Evolutionary conservation across 192 early-diverging fungal species (phyloP), one percentile per base, ranked within the genome.

Genomic region (Obelidium mucronatum): DNA sequence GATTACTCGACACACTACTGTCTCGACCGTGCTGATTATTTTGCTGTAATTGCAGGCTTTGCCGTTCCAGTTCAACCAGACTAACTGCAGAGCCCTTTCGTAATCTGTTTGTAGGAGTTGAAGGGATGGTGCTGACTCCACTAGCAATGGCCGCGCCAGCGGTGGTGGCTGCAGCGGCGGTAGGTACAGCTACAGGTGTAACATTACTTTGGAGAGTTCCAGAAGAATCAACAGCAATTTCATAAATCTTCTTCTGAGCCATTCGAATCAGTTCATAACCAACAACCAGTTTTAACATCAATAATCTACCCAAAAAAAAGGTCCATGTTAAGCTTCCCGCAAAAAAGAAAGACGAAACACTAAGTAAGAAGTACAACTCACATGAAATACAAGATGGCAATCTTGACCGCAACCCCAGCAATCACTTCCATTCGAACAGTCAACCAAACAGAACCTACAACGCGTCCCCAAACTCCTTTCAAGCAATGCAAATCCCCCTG

Each of bases 211-310:
- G 24, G 35, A 15, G 1, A 13, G 61, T 17, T 37, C 34, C 19
- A 40, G 24, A 13, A 64, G 11, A 26, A 64, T 35, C 35, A 72
- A 33, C 40, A 67, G 74, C n/a, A 84, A 72, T 26, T 79, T 59
- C 59, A 74, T 79, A 65, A 79, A 82, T n/a, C 74, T 77, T 39
- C 79, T 76, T 3, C 72, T 33, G 86, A 2, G 94, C 90, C 86
- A 89, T 89, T 35, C 87, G 87, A 44, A 93, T 87, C 66, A 96
- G 79, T n/a, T 88, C 89, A 66, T 87, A 90, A 2, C 93, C 94
- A 72, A 94, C 88, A 22, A 91, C 58, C 24, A 96, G 81, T 80
- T 96, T 96, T n/a, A 91, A 52, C 44, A 82, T 79, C 37, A 93
- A 86, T 3, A 89, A 75, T 13, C 87, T 88, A 40, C 26, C 28